Evolutionary conservation across 2,329 filamentous ascomycete genomes (phyloP).

Genomic region (Botryotinia convoluta): DNA sequence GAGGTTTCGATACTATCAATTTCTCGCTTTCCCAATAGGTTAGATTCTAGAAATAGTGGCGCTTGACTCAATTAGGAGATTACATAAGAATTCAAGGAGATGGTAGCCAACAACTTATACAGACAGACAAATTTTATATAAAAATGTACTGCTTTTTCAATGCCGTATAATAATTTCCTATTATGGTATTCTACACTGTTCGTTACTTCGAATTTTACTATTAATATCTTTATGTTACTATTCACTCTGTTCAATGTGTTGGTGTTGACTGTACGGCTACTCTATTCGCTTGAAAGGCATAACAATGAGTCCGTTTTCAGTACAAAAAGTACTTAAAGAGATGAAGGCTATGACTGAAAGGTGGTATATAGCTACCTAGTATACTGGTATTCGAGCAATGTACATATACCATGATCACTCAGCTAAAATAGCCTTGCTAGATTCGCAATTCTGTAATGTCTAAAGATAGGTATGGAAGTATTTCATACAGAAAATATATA

Average conservation of each 20-base stretch:
- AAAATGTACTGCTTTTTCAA: background rate
- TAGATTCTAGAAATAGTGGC: background rate
- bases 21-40: slow-evolving; percentile 17
- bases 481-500: background rate
- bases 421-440: background rate
- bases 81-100: slow-evolving; percentile 10
- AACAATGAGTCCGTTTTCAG: slow-evolving; percentile 1
- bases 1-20: slow-evolving; percentile 16
- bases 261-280: background rate
- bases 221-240: background rate
- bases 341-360: background rate
- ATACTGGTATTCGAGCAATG: background rate
- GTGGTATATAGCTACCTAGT: background rate
- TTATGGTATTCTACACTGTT: background rate
- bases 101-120: background rate
- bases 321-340: background rate
- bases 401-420: background rate
- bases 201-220: background rate
- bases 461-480: too few species aligned
- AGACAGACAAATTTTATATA: background rate
- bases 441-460: background rate
- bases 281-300: background rate
- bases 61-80: slow-evolving; percentile 1
- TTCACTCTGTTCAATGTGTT: background rate
- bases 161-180: background rate